Conservation (phyloP, 768 basidiomycete species). For the Gyrodon lividus region DNA sequence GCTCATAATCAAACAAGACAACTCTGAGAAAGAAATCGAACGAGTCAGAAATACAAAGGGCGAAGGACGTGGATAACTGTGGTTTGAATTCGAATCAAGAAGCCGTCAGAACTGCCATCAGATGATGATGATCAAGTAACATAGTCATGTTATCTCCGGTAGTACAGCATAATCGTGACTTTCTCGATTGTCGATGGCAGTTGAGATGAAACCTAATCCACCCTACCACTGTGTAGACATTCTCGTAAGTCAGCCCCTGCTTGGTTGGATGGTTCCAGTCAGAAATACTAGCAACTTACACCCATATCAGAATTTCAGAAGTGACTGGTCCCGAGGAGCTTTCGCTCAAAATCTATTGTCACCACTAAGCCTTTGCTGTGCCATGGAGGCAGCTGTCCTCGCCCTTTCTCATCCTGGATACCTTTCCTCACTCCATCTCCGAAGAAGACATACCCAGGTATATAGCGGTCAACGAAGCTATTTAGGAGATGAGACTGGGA, state of each 20-base stretch:
- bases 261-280: not conserved
- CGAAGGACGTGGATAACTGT: not conserved
- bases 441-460: slow-evolving; percentile 92
- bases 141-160: not conserved
- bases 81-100: too few species aligned
- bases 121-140: not conserved
- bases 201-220: not conserved
- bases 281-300: not conserved
- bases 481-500: not conserved
- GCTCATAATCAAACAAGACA: not conserved
- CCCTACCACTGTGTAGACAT: not conserved
- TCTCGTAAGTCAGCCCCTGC: not conserved
- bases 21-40: not conserved
- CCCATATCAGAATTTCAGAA: slow-evolving; percentile 42
- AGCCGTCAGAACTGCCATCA: not conserved
- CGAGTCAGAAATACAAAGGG: not conserved
- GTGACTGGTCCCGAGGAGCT: slow-evolving; percentile 38
- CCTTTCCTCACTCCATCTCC: slow-evolving; percentile 52
- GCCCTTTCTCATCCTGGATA: slow-evolving; percentile 17
- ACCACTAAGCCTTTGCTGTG: slow-evolving; percentile 50
- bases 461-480: slow-evolving; percentile 90
- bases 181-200: not conserved
- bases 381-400: slow-evolving; percentile 37
- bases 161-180: not conserved
- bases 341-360: slow-evolving; percentile 53